A percentile compares a stretch with the other conserved stretches of the same genome.
phyloP scores from a whole-genome alignment of 345 rosid species.

The Eucalyptus erythrocorys region DNA sequence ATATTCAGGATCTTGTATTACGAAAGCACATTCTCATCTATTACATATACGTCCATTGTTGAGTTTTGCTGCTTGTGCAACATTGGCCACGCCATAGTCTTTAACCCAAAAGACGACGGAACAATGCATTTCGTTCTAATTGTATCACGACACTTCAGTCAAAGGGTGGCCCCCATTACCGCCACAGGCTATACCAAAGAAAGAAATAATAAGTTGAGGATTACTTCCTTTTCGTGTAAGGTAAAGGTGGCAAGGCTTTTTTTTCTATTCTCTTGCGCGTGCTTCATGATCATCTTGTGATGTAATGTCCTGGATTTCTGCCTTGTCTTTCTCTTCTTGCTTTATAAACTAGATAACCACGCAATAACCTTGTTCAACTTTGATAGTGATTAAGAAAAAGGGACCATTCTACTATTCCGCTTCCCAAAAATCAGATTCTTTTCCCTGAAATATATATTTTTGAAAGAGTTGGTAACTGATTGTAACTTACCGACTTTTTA shows the following conservation, averaged over 20 bases:
- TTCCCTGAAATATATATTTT: too few relatives aligned
- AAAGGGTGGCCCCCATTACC: not conserved
- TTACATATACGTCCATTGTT: not conserved
- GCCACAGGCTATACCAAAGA: not conserved
- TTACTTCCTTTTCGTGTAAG: not conserved
- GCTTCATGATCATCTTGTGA: not conserved
- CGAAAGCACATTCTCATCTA: not conserved
- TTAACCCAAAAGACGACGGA: not conserved
- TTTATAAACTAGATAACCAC: not conserved
- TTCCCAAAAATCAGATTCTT: not conserved
- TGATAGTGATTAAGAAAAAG: not conserved
- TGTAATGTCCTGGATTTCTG: not conserved
- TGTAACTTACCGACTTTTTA: too few relatives aligned
- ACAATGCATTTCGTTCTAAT: too few relatives aligned
- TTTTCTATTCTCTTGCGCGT: too few relatives aligned
- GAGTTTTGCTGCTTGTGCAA: not conserved
- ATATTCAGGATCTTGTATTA: not conserved
- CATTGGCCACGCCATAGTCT: not conserved
- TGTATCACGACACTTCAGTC: not conserved
- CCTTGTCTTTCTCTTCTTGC: not conserved
- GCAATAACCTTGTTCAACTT: not conserved
- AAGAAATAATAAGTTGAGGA: not conserved
- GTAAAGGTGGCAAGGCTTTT: not conserved
- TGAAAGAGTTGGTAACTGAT: not conserved
- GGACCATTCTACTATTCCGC: not conserved